A percentile compares a stretch with the other conserved stretches of the same genome.
Evolutionary conservation across 257 asterid species (phyloP).

Genomic region (Gynochthodes officinalis): DNA sequence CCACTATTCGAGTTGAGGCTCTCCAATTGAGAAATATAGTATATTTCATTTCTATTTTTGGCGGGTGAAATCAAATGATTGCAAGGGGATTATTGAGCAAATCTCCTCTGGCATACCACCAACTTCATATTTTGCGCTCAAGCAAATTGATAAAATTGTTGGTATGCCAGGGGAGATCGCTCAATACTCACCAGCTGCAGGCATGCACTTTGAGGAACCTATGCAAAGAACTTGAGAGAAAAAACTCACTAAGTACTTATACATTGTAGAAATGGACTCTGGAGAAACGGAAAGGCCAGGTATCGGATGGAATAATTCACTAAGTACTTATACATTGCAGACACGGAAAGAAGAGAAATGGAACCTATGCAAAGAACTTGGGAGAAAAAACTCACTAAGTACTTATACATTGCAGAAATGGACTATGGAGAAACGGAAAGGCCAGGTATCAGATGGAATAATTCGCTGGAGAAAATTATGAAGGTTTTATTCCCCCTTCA

Average conservation of each 20-base stretch:
- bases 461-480: too few species aligned
- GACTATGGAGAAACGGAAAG: not conserved
- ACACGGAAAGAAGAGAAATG: too few species aligned
- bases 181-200: not conserved
- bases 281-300: not conserved
- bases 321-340: too few species aligned
- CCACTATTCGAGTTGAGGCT: too few species aligned
- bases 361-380: not conserved
- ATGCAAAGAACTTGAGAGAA: not conserved
- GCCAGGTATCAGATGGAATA: too few species aligned
- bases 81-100: conserved; percentile 9
- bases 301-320: too few species aligned
- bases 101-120: conserved; percentile 17
- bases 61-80: too few species aligned
- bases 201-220: not conserved
- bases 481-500: too few species aligned
- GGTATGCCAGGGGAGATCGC: conserved; percentile 12
- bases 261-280: not conserved
- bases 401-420: not conserved
- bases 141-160: not conserved
- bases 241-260: not conserved
- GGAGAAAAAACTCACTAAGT: not conserved
- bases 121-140: not conserved
- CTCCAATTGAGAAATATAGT: too few species aligned
- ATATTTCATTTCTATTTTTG: too few species aligned